Base-by-base conservation (phyloP, 495 filamentous ascomycete genomes). In the Penicillium subrubescens region DNA sequence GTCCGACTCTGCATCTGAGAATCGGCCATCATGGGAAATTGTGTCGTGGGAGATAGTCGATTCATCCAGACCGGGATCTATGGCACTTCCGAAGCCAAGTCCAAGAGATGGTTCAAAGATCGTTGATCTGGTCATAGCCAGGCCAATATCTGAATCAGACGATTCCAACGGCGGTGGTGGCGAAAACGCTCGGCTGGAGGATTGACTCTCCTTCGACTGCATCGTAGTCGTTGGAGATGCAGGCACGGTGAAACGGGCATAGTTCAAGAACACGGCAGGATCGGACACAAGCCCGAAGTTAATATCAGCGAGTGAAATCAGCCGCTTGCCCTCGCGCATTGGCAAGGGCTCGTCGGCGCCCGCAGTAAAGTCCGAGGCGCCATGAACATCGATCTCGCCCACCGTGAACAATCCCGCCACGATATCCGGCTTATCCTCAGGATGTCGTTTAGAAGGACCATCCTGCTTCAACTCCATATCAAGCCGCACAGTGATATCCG, bases 271-370 rank as follows among this genome's bases (percentile, higher is more conserved):
- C 0, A 93, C 80, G 46, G 86, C 82, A 17, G 90, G 85, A 58
- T 93, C 90, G 17, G 91, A 90, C 41, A 92, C 86, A 41, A 95
- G 77, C 50, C 84, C 83, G 7, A 86, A 82, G 37, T 86, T 82
- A 60, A 93, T 87, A 58, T 85, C 85, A 35, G 79, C 79, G 25
- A 94, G 73, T 17, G 81, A 83, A 29, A 95, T 77, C 35, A 85
- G 83, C 52, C 91, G 82, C 71, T 89, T 92, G 41, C 89, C 88
- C 52, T 85, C 81, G 69, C 83, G 67, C 4, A 56, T 59, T 23
- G 72, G 65, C 14, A 58, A 19, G 6, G 50, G 60, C 2, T 72
- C 79, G 58, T 77, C 79, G 0, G 69, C 57, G 1, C 69, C 71
- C 15, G 63, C 62, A 39, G 69, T 68, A 50, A 50, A 60, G 29